Conservation (phyloP, 352 stramenopile species). For the Globisporangium mamillatum region DNA sequence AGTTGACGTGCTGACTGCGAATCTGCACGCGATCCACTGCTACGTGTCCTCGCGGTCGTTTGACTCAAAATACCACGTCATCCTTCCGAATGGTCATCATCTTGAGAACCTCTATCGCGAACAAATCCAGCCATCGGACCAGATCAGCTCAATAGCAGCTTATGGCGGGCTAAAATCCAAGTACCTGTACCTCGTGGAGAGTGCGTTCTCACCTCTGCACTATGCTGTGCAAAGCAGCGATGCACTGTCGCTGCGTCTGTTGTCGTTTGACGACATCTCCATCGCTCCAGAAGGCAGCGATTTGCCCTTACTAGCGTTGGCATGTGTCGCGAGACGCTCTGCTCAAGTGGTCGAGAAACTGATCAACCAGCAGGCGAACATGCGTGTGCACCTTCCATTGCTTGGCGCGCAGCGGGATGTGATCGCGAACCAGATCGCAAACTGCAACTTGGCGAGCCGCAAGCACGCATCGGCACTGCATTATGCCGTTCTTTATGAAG, state of each 20-base stretch:
- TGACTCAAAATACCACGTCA: slow-evolving; percentile 52
- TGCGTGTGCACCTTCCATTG: slow-evolving; percentile 59
- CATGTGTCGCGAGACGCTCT: slow-evolving; percentile 46
- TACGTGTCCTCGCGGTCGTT: slow-evolving; percentile 46
- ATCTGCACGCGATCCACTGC: slow-evolving; percentile 25
- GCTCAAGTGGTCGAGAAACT: slow-evolving; percentile 39
- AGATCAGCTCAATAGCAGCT: neutral
- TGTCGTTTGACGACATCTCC: slow-evolving; percentile 29
- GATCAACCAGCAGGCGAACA: slow-evolving; percentile 47
- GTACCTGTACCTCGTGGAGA: slow-evolving; percentile 52
- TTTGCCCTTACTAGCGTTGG: slow-evolving; percentile 49
- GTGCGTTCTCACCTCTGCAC: slow-evolving; percentile 50
- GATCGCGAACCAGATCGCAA: slow-evolving; percentile 19
- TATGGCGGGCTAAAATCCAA: slow-evolving; percentile 21
- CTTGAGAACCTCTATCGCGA: slow-evolving; percentile 36
- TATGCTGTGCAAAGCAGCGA: slow-evolving; percentile 60
- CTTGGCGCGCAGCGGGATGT: slow-evolving; percentile 21
- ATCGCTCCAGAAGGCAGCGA: slow-evolving; percentile 50
- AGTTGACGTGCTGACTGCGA: slow-evolving; percentile 24
- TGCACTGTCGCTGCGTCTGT: slow-evolving; percentile 28
- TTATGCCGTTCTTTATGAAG: slow-evolving; percentile 67
- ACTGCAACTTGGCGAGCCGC: slow-evolving; percentile 23
- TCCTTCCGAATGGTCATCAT: slow-evolving; percentile 45
- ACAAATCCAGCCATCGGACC: slow-evolving; percentile 24
- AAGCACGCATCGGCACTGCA: slow-evolving; percentile 61